Evolutionary conservation across 371 early-diverging fungal species (phyloP), one percentile per base, ranked within the genome.

Genomic region (Syncephalastrum contaminatum): DNA sequence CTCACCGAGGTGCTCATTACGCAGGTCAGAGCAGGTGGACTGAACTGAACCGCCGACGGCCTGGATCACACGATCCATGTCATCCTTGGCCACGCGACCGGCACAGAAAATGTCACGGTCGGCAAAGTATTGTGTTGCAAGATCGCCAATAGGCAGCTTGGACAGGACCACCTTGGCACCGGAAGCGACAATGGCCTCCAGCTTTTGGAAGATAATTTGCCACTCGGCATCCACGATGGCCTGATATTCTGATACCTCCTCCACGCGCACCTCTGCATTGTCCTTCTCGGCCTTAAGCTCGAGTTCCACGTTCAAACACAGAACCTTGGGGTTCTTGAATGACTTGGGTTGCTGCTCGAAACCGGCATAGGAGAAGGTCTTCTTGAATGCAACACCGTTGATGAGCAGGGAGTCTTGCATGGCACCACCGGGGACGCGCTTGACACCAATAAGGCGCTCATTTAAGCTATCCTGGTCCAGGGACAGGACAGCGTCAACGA

Each of bases 71-170:
- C 99, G 93, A 46, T 84, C 82, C 65, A 99, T 77, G 69, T 99
- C 99, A 53, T 92, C 94, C 64, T 86, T 86, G 27, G 96, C 73
- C 27, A 99, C 99, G 67, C 99, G 92, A 42, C 99, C 99, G 47
- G 99, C 99, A 74, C 99, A 99, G 83, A 99, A 99, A 65, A 99
- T 95, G 69, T 94, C 92, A 51, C 99, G 90, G 71, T 97, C 99
- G 58, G 99, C 99, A 87, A 99, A 99, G 86, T 98, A 99, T 76
- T 99, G 99, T 18, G 99, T 99, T 39, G 99, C 99, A 64, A 99
- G 84, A 75, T 99, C 99, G 66, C 99, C 99, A 67, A 99, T 99
- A 15, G 99, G 97, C 53, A 98, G 81, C 59, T 92, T 93, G 64
- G 98, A 98, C 20, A 99, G 81, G n/a, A 99, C 99, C 40, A 99